Evolutionary conservation across 495 filamentous ascomycete genomes (phyloP), one percentile per base, ranked within the genome.

Genomic region (Amniculicola lignicola): DNA sequence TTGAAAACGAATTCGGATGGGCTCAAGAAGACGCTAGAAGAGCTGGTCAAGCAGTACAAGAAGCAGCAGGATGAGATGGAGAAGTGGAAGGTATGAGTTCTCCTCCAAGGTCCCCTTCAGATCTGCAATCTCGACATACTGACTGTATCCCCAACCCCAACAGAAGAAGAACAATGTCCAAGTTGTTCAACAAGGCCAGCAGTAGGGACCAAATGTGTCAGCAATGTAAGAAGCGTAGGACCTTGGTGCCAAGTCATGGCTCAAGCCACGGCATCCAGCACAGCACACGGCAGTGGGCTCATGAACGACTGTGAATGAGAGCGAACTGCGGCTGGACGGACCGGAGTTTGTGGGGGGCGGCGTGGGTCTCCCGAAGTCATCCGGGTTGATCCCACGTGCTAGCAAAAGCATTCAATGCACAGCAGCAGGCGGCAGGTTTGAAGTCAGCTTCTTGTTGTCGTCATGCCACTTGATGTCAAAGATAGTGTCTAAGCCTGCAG

Each of bases 161-260:
- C 68, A 97, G 93, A 96, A 96, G 70, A 96, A 96, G 84, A 95
- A 98, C 75, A 96, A 96, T 66, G 82, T 98, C 51, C 92, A 96
- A 71, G 89, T 98, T 55, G 91, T 98, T 48, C 83, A 86, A 67
- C 88, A 60, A 36, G 43, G 49, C 15, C 57, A 93, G 70, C 87
- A 75, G 75, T 74, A 69, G 24, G 56, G 49, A 49, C 72, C 31
- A 21, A 56, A 42, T 21, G 37, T 54, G 31, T 11, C 23, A 47
- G 18, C 16, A 14, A 42, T 47, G 59, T 33, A 25, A 25, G 33
- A 27, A n/a, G 36, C 42, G 18, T 61, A 44, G 16, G 43, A 19
- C 2, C 14, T 27, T 59, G 2, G 51, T 29, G 39, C 37, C 36
- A 25, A 53, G 24, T 24, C 7, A 41, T 46, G 38, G 24, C 19